phyloP scores from a whole-genome alignment of 148 eudicot species.

The Fallopia convolvulus region DNA sequence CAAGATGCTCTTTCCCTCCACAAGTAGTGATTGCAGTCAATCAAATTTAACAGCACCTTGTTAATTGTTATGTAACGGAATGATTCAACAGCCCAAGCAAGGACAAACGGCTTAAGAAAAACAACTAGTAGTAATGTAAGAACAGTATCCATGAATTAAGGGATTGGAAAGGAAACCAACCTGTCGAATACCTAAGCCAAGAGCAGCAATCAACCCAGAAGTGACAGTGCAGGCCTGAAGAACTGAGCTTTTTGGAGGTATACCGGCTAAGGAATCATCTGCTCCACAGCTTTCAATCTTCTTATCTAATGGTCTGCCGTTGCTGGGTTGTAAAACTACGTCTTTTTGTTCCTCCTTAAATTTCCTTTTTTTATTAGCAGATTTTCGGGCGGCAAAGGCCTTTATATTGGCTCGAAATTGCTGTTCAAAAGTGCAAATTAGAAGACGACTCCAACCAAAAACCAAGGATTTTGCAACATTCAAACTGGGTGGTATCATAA shows the following conservation, averaged over 20 bases:
- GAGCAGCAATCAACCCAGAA: slow-evolving; percentile 63
- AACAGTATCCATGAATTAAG: background rate
- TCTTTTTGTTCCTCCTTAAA: slow-evolving; percentile 27
- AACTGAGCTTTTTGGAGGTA: slow-evolving; percentile 61
- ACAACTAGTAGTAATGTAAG: background rate
- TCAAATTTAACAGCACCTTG: too few species aligned
- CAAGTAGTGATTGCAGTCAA: too few species aligned
- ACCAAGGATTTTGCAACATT: background rate
- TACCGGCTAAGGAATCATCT: slow-evolving; percentile 19
- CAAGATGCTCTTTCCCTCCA: background rate
- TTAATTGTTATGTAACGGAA: too few species aligned
- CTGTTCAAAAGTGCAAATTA: slow-evolving; percentile 19
- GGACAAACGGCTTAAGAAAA: too few species aligned
- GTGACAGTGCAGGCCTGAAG: slow-evolving; percentile 78
- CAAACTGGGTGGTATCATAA: background rate
- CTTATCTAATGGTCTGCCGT: slow-evolving; percentile 23
- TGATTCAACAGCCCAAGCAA: too few species aligned
- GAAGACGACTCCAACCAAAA: background rate
- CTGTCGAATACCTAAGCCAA: slow-evolving; percentile 68
- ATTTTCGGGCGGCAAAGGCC: slow-evolving; percentile 50
- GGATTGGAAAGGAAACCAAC: slow-evolving; percentile 23
- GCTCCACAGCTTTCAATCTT: slow-evolving; percentile 13
- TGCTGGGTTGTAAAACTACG: slow-evolving; percentile 19
- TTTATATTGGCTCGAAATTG: slow-evolving; percentile 27
- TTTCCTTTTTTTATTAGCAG: slow-evolving; percentile 44